Evolutionary conservation across 2,329 filamentous ascomycete species (phyloP).

Genomic region (Penicillium thymicola): DNA sequence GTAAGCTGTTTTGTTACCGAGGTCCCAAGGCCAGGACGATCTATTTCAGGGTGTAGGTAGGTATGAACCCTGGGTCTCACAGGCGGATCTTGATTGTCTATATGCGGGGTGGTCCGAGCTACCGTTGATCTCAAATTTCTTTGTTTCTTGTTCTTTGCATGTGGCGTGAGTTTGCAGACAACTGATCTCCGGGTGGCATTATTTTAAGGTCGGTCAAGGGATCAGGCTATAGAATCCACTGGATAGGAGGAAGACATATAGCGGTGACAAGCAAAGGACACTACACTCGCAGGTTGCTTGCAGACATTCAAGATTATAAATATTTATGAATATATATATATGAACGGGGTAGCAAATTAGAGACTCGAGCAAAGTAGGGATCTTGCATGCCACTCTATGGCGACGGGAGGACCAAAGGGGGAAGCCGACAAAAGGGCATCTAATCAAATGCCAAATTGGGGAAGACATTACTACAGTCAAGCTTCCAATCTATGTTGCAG

Average conservation of each 20-base stretch:
- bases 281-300: background rate
- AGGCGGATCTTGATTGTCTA: background rate
- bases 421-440: conserved; percentile 13
- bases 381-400: conserved; percentile 3
- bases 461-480: background rate
- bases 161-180: background rate
- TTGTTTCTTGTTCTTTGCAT: background rate
- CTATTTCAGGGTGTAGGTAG: background rate
- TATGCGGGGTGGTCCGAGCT: conserved; percentile 1
- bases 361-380: background rate
- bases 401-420: conserved; percentile 18
- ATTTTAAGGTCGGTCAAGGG: background rate
- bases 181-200: background rate
- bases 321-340: background rate
- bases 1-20: too few relatives aligned
- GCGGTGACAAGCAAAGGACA: conserved; percentile 2
- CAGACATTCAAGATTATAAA: background rate
- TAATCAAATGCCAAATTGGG: conserved; percentile 14
- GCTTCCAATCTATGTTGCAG: background rate
- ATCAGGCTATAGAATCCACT: background rate
- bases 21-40: background rate
- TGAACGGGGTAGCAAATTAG: background rate
- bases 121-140: background rate
- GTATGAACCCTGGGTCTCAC: background rate
- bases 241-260: background rate